Evolutionary conservation across 805 yeast genomes (phyloP).

Genomic region (Candida pseudofarinosa): DNA sequence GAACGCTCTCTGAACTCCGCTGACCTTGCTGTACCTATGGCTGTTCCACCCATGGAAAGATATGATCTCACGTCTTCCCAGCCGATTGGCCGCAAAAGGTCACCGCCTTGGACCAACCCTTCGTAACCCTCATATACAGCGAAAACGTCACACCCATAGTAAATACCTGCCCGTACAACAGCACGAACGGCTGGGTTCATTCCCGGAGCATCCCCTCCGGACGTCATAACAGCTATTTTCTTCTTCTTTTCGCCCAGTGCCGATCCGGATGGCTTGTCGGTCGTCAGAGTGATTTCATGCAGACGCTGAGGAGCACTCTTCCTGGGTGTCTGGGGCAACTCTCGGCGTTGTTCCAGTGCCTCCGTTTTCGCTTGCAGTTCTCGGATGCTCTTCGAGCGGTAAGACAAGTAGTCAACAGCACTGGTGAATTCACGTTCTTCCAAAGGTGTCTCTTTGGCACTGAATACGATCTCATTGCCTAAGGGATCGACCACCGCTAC

Average conservation of each 20-base stretch:
- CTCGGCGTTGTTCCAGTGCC: conserved; percentile 9
- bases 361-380: conserved; percentile 10
- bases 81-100: conserved; percentile 53
- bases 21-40: conserved; percentile 76
- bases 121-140: conserved; percentile 73
- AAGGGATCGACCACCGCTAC: conserved; percentile 27
- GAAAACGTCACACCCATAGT: conserved; percentile 59
- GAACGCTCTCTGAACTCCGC: conserved; percentile 60
- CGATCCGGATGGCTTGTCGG: neutral
- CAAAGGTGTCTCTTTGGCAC: conserved; percentile 19
- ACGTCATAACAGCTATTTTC: conserved; percentile 72
- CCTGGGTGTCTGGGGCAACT: conserved; percentile 2
- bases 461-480: conserved; percentile 28
- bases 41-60: conserved; percentile 69
- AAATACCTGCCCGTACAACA: conserved; percentile 64
- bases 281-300: neutral
- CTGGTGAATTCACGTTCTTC: conserved; percentile 15
- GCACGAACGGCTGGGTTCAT: conserved; percentile 77
- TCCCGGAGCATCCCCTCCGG: conserved; percentile 82
- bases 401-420: conserved; percentile 26
- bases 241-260: conserved; percentile 20
- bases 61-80: conserved; percentile 76
- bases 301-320: conserved; percentile 3
- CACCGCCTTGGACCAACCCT: conserved; percentile 67
- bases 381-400: conserved; percentile 9